Evolutionary conservation across 768 basidiomycete species (phyloP).

Genomic region (Suillus americanus): DNA sequence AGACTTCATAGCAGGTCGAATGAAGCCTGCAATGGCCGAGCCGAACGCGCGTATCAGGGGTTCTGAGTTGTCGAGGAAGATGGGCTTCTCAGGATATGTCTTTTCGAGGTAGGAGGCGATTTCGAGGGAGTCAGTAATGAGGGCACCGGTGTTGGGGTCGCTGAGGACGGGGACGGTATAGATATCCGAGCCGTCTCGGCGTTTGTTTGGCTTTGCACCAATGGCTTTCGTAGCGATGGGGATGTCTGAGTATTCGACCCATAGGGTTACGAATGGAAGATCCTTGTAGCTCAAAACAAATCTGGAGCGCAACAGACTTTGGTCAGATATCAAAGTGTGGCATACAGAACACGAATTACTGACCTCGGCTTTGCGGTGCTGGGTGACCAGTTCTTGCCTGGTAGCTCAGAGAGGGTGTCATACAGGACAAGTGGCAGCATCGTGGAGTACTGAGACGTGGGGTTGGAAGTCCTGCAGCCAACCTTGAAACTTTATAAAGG

Average conservation of each 20-base stretch:
- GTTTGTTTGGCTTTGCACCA: background rate
- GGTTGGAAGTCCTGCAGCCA: background rate
- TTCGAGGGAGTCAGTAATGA: background rate
- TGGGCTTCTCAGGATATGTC: background rate
- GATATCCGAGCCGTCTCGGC: background rate
- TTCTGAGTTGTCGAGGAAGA: background rate
- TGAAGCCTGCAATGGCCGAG: background rate
- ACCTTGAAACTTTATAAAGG: background rate
- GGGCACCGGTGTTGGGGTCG: background rate
- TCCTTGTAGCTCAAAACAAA: background rate
- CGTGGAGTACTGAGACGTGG: background rate
- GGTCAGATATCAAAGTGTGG: background rate
- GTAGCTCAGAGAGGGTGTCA: background rate
- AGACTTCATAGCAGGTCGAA: background rate
- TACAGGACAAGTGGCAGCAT: background rate
- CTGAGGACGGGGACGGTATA: background rate
- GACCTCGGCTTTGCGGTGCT: background rate
- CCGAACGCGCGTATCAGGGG: background rate
- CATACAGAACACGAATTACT: background rate
- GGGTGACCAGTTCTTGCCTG: background rate
- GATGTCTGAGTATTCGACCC: background rate
- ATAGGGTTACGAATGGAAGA: background rate
- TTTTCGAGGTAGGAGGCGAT: background rate
- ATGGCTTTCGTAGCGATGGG: background rate
- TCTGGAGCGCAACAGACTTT: background rate